phyloP scores from a whole-genome alignment of 305 asterid species.

The Fraxinus latifolia region DNA sequence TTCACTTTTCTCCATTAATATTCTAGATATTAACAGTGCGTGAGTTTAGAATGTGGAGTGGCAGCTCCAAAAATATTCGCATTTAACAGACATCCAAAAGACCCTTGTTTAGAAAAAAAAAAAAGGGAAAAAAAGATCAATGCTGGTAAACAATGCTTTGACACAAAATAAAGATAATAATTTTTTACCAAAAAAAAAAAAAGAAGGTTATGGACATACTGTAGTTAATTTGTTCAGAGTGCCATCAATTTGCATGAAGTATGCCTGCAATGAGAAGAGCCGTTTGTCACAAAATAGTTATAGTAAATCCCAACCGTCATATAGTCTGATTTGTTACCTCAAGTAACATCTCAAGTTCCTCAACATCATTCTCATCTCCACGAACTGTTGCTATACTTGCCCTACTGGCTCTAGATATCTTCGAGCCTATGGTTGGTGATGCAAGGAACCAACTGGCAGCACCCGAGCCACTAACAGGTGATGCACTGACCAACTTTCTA shows the following conservation, averaged over 20 bases:
- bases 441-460: slow-evolving; percentile 69
- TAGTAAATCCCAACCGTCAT: background rate
- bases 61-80: background rate
- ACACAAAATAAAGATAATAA: background rate
- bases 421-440: slow-evolving; percentile 87
- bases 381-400: slow-evolving; percentile 77
- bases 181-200: background rate
- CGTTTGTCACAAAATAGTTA: background rate
- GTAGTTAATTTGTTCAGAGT: slow-evolving; percentile 80
- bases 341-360: slow-evolving; percentile 93
- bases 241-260: slow-evolving; percentile 92
- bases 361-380: slow-evolving; percentile 86
- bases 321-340: slow-evolving; percentile 50
- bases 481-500: slow-evolving; percentile 61
- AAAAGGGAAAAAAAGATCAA: background rate
- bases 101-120: background rate
- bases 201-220: slow-evolving; percentile 32
- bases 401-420: slow-evolving; percentile 82
- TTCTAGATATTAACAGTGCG: background rate
- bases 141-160: background rate
- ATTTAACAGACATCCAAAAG: background rate
- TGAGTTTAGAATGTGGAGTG: background rate
- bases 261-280: slow-evolving; percentile 59
- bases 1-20: background rate
- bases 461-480: slow-evolving; percentile 82